A percentile compares a stretch with the other conserved stretches of the same genome.
Evolutionary conservation across 2,329 filamentous ascomycete genomes (phyloP).

Genomic region (Sporothrix inflata): DNA sequence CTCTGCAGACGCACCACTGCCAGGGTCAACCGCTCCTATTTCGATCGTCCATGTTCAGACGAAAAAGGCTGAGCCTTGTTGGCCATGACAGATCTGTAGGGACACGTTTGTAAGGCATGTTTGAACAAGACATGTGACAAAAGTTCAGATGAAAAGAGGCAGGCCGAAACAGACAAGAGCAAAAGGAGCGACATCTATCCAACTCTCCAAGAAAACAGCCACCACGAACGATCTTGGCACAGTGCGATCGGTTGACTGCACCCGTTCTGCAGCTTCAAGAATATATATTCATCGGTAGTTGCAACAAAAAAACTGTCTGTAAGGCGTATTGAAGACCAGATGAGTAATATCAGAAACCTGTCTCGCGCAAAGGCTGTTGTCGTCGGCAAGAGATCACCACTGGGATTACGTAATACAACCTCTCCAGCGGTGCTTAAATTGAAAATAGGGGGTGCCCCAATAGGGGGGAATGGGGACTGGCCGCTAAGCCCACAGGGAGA

Average conservation of each 20-base stretch:
- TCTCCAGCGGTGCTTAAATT: background rate
- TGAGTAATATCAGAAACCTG: no score
- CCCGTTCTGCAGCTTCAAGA: background rate
- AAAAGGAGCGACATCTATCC: no score
- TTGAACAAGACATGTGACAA: background rate
- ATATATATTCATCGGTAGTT: no score
- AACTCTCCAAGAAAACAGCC: background rate
- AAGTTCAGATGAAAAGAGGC: background rate
- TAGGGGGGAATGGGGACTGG: background rate
- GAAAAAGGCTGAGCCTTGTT: background rate
- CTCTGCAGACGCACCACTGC: background rate
- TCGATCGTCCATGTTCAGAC: background rate
- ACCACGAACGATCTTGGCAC: background rate
- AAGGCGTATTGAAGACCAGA: no score
- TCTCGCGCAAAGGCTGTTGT: background rate
- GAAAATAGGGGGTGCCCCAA: background rate
- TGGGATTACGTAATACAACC: background rate
- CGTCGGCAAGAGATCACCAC: background rate
- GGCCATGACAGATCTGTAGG: background rate
- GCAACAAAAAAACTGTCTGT: no score
- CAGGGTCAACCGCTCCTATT: background rate
- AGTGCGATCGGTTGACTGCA: background rate
- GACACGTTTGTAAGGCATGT: background rate
- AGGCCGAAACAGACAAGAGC: no score
- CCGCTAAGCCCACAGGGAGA: background rate